A percentile compares a stretch with the other conserved stretches of the same genome.
phyloP scores from a whole-genome alignment of 2,329 filamentous ascomycete species.

The Piedraia hortae region DNA sequence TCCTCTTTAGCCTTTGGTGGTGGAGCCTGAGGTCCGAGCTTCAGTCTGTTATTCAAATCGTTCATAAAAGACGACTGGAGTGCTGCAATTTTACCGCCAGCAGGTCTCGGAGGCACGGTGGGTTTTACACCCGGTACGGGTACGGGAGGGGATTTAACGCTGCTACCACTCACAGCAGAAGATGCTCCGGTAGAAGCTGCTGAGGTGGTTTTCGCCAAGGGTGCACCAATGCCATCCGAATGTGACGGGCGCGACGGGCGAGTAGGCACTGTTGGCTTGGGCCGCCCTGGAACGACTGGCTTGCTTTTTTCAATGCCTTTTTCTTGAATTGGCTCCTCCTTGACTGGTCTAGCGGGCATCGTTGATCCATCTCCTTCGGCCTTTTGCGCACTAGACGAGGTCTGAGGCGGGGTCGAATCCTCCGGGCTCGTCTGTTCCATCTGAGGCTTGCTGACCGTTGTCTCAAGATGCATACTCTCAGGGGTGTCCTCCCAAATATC shows the following conservation, averaged over 20 bases:
- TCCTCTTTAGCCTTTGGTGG: conserved; percentile 45
- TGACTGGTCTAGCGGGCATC: conserved; percentile 6
- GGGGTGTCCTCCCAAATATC: conserved; percentile 91
- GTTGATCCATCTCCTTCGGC: conserved; percentile 6
- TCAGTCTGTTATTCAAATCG: conserved; percentile 70
- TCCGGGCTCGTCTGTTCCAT: conserved; percentile 11
- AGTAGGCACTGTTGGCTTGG: conserved; percentile 35
- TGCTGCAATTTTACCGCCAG: conserved; percentile 66
- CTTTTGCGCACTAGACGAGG: conserved; percentile 3
- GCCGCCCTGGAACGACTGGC: conserved; percentile 30
- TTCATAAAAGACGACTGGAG: conserved; percentile 79
- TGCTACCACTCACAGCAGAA: conserved; percentile 3
- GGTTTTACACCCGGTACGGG: conserved; percentile 46
- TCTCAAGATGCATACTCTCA: conserved; percentile 53
- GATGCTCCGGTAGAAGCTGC: conserved; percentile 6
- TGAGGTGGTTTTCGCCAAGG: conserved; percentile 2
- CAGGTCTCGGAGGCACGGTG: conserved; percentile 48
- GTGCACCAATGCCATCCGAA: conserved; percentile 3
- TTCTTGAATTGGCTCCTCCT: too few relatives aligned
- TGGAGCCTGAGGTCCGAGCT: conserved; percentile 48
- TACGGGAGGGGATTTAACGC: conserved; percentile 7
- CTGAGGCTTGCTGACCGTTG: conserved; percentile 29
- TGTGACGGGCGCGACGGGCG: conserved; percentile 26
- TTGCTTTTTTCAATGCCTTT: conserved; percentile 34
- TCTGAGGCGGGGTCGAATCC: conserved; percentile 6